Percentiles rank a stretch among this genome's conserved stretches.
phyloP scores from a whole-genome alignment of 2,329 filamentous ascomycete genomes.

The Neocucurbitaria cava region DNA sequence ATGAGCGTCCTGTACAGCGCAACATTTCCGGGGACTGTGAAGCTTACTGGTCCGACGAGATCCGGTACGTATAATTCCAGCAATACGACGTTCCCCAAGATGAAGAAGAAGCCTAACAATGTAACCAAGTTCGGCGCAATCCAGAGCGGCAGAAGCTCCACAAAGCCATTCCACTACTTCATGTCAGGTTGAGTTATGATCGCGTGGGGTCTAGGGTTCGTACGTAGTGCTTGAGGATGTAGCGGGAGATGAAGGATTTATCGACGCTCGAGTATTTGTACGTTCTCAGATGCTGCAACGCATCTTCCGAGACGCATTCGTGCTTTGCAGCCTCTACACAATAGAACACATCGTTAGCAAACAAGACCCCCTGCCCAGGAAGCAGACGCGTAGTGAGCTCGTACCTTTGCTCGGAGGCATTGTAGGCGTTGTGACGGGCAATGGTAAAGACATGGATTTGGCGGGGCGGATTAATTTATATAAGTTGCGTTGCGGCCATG shows the following conservation, averaged over 20 bases:
- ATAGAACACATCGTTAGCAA: slow-evolving; percentile 17
- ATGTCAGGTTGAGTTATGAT: slow-evolving; percentile 29
- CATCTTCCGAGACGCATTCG: slow-evolving; percentile 82
- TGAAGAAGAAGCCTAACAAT: slow-evolving; percentile 91
- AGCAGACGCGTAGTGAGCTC: slow-evolving; percentile 7
- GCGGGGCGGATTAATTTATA: slow-evolving; percentile 35
- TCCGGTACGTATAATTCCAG: slow-evolving; percentile 86
- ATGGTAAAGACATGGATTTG: slow-evolving; percentile 46
- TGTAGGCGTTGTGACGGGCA: slow-evolving; percentile 44
- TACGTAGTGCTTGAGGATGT: slow-evolving; percentile 96
- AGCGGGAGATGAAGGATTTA: slow-evolving; percentile 90
- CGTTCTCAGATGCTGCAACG: slow-evolving; percentile 85
- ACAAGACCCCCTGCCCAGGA: background rate
- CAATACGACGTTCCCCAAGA: slow-evolving; percentile 79
- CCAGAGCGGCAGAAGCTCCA: slow-evolving; percentile 92
- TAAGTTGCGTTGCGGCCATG: slow-evolving; percentile 22
- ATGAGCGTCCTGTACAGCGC: slow-evolving; percentile 16
- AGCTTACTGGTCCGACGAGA: slow-evolving; percentile 81
- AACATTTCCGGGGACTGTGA: background rate
- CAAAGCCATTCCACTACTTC: slow-evolving; percentile 91
- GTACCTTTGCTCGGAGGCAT: slow-evolving; percentile 49
- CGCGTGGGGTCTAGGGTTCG: slow-evolving; percentile 44
- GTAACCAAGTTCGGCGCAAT: slow-evolving; percentile 98
- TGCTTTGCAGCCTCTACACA: slow-evolving; percentile 68
- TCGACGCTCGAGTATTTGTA: slow-evolving; percentile 99